Evolutionary conservation across 2,329 filamentous ascomycete genomes (phyloP), one percentile per base, ranked within the genome.

Genomic region (Paecilomyces formosus): DNA sequence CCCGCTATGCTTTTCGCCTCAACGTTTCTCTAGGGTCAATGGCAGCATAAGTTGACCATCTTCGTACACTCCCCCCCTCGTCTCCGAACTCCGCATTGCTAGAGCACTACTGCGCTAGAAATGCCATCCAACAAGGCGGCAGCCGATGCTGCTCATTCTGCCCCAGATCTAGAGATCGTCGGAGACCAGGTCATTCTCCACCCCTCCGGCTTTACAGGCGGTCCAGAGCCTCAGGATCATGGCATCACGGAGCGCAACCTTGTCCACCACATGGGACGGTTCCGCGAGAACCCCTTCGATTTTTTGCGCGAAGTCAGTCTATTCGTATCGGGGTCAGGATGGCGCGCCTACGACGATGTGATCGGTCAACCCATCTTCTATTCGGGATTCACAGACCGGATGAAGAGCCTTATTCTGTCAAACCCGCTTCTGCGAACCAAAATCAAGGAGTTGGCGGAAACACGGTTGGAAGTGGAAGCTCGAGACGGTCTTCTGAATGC

Each of bases 341-440:
- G 94, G 94, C 89, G 94, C 61, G 90, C 90, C 60, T 99, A 99
- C 78, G 91, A 97, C 70, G 80, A 88, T 62, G 83, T 92, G 62
- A 88, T 97, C 66, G 94, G 94, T 22, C 92, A 96, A 72, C 91
- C 92, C 9, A 88, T 97, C 63, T 97, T 93, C 78, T 99, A 97
- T 74, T 78, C 87, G 0, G 94, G 94, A 26, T 99, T 96, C 76
- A 88, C 87, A 28, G 93, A 97, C 63, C 86, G 91, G 60, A 96
- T 99, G 85, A 96, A 89, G 75, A 79, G 80, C 22, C 81, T 83
- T 66, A 88, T 97, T 28, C 78, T 97, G 66, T 85, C 82, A 15
- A 90, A 89, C 35, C 84, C 88, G 0, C 82, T 95, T 63, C 79
- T 99, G 30, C 87, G 88, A 65, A 76, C 78, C 53, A 89, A 89